Evolutionary conservation across 495 filamentous ascomycete genomes (phyloP), one percentile per base, ranked within the genome.

Genomic region (Penicillium lividum): DNA sequence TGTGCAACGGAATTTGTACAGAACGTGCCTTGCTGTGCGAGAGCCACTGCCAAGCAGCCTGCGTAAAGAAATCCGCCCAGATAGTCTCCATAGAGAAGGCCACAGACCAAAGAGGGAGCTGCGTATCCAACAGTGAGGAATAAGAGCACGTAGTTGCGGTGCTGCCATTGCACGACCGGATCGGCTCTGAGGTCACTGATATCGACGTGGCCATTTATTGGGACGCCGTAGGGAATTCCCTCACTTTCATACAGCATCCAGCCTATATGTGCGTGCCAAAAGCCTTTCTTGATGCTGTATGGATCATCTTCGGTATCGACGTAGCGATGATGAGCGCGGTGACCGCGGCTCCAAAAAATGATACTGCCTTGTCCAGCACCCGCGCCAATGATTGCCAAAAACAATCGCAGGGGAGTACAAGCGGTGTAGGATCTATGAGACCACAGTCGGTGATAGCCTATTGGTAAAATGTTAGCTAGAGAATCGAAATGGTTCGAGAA

Each of bases 221-320:
- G 89, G 57, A 88, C 89, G 15, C 40, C n/a, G 77, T 92, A 91
- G 27, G 16, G 30, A 0, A n/a, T 10, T 0, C 16, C 11, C 9
- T 30, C 11, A 75, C 92, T 87, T 79, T 92, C 91, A 81, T 93
- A 86, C 60, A 94, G 73, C 85, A 94, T 92, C 84, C 84, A 87
- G 65, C 93, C 93, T 48, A 97, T 80, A 75, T 98, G 93, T 51
- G 91, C 93, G 82, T 97, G 95, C 60, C 93, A 76, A 16, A 96
- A 84, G 52, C 93, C 93, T 83, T 97, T 97, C 74, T 92, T 89
- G 60, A 97, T 92, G 56, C 87, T 93, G 80, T 97, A 98, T 16
- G 94, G 94, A 67, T 98, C 94, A 76, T 98, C 95, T 53, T 95
- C 89, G 67, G 94, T 98, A 66, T 97, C 94, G 78, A 93, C 97